Conservation (phyloP, 139 green algal species). For the Gonium pectorale region DNA sequence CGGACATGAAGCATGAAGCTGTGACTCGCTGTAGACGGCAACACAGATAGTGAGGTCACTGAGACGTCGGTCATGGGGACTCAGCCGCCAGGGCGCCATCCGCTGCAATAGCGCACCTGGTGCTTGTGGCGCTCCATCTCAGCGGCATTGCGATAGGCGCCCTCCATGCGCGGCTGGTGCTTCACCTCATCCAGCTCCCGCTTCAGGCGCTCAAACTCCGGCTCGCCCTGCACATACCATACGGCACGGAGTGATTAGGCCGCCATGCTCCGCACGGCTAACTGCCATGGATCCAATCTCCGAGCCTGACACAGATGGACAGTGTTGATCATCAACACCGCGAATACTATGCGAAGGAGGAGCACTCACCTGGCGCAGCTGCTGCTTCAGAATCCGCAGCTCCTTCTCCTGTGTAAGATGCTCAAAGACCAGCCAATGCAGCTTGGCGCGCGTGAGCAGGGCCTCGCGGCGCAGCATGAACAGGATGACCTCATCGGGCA, state of each 20-base stretch:
- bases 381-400: constrained; percentile 65
- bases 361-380: constrained; percentile 82
- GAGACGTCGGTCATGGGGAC: no score
- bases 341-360: no score
- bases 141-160: constrained; percentile 76
- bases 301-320: no score
- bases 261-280: no score
- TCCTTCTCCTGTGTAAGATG: constrained; percentile 65
- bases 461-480: constrained; percentile 80
- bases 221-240: constrained; percentile 73
- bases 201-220: constrained; percentile 89
- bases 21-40: no score
- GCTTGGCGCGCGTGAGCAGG: constrained; percentile 86
- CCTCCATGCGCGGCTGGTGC: constrained; percentile 74
- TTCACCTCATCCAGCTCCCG: constrained; percentile 88
- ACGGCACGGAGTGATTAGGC: no score
- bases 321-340: no score
- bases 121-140: constrained; percentile 88
- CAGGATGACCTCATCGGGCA: constrained; percentile 76
- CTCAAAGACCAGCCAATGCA: constrained; percentile 80
- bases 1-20: no score
- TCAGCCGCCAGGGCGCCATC: no score
- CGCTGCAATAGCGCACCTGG: constrained; percentile 73
- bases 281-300: no score
- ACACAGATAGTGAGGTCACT: no score